Conservation (phyloP, 805 yeast species). For the Lipomyces spencermartinsiae region DNA sequence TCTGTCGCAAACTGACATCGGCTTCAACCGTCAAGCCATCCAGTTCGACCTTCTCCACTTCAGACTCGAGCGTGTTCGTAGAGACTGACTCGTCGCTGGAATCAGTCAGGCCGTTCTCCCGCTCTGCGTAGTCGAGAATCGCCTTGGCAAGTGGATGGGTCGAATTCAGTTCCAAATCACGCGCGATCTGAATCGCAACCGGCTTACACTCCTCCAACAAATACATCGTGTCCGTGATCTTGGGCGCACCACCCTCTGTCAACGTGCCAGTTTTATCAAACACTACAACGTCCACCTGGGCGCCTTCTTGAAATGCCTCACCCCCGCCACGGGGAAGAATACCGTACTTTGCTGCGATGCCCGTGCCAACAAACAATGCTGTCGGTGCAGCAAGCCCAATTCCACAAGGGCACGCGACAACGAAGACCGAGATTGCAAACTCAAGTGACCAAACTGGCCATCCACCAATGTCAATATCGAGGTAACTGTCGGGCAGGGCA, state of each 20-base stretch:
- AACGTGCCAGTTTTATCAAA: conserved; percentile 83
- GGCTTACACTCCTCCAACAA: conserved; percentile 35
- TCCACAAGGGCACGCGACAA: conserved; percentile 86
- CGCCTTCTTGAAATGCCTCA: conserved; percentile 79
- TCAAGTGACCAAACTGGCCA: conserved; percentile 81
- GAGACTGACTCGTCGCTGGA: not conserved
- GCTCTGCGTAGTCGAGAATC: conserved; percentile 53
- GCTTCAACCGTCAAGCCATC: conserved; percentile 2
- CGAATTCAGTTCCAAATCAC: conserved; percentile 67
- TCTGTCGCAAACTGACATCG: conserved; percentile 5
- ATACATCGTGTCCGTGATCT: conserved; percentile 57
- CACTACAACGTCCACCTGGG: conserved; percentile 66
- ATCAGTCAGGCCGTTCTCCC: conserved; percentile 18
- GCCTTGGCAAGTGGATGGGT: conserved; percentile 74
- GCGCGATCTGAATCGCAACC: conserved; percentile 55
- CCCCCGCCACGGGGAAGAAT: conserved; percentile 83
- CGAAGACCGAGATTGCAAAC: conserved; percentile 79
- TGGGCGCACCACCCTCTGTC: conserved; percentile 66
- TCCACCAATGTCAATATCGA: conserved; percentile 72
- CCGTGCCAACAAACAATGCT: conserved; percentile 79
- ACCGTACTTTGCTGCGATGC: conserved; percentile 78
- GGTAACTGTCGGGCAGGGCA: conserved; percentile 58
- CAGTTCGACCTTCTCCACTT: not conserved
- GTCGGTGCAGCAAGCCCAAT: conserved; percentile 86
- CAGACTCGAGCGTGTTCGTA: conserved; percentile 6